Base-by-base conservation (phyloP, 208 protist genomes). In the Spongospora subterranea region DNA sequence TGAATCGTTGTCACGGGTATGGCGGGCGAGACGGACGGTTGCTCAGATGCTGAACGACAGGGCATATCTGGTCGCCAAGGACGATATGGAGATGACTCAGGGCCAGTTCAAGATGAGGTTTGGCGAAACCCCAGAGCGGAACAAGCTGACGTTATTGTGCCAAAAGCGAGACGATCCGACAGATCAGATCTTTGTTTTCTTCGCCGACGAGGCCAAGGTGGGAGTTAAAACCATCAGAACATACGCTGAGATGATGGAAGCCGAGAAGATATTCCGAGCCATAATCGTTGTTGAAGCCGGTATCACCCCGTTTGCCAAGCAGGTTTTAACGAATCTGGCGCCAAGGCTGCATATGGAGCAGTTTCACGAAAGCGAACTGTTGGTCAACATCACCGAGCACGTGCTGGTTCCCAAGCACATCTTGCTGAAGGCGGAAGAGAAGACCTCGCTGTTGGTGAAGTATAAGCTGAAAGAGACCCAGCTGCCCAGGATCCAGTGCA, bases 341-440 rank as follows among this genome's bases (percentile, higher is more conserved):
- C 64, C 60, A 6, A 24, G 66, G 39, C 60, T 88, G 32, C 40
- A 96, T 29, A 95, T 98, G 50, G 96, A 99, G 93, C 91, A 96
- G 0, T 99, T 99, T 91, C 93, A 96, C 45, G 97, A 98, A 93
- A 94, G 96, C 46, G 97, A 99, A 88, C 94, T 99, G 35, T 93
- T 98, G 43, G 96, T 99, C 77, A 99, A 99, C 94, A 98, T 99
- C 90, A 99, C 97, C 0, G 93, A 98, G 90, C 98, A 99, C 94
- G 95, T 97, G 76, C 95, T 99, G 13, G 98, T 99, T 13, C 98
- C 98, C 35, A 95, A 97, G 93, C 98, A 99, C 93, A 95, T 94
- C 43, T 95, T 96, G 38, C 93, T 99, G 20, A 95, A 94, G 39
- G 92, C 95, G 17, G 94, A 92, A 41, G 88, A 96, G 89, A 95